Evolutionary conservation across 805 yeast species (phyloP).

Genomic region (Candida boleticola): DNA sequence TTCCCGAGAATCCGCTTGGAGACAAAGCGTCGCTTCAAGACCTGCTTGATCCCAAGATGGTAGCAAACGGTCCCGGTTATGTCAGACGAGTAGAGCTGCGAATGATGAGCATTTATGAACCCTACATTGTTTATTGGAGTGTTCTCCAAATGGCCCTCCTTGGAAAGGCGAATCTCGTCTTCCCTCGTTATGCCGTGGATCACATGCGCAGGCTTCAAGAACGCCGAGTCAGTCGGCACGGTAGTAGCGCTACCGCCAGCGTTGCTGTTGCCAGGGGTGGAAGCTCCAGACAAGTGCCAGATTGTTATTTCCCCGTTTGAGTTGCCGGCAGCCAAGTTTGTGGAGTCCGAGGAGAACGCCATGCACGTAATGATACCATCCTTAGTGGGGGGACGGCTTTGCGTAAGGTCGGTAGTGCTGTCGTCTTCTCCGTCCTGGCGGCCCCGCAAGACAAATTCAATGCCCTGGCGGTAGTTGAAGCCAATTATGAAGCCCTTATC

Average conservation of each 20-base stretch:
- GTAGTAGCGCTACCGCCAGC: background rate
- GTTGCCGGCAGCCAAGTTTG: constrained; percentile 68
- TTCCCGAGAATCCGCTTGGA: constrained; percentile 54
- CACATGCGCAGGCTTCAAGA: constrained; percentile 4
- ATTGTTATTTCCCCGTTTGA: constrained; percentile 60
- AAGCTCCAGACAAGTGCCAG: constrained; percentile 52
- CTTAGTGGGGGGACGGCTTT: constrained; percentile 1
- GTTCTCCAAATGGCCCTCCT: constrained; percentile 28
- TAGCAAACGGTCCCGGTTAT: constrained; percentile 46
- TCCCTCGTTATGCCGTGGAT: constrained; percentile 24
- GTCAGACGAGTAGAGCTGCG: constrained; percentile 32
- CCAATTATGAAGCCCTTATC: constrained; percentile 59
- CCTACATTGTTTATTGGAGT: constrained; percentile 22
- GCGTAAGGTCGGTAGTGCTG: constrained; percentile 23
- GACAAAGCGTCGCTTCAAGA: constrained; percentile 48
- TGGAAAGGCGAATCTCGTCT: constrained; percentile 21
- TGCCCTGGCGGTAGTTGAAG: constrained; percentile 66
- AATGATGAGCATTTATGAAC: constrained; percentile 27
- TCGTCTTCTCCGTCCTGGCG: constrained; percentile 23
- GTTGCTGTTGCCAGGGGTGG: background rate
- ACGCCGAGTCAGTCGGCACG: constrained; percentile 1
- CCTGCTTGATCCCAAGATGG: constrained; percentile 62
- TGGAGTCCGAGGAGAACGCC: constrained; percentile 65
- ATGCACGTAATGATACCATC: constrained; percentile 38
- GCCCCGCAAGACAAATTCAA: constrained; percentile 39